Conservation (phyloP, 2,329 filamentous ascomycete genomes). For the Pyricularia sp. region DNA sequence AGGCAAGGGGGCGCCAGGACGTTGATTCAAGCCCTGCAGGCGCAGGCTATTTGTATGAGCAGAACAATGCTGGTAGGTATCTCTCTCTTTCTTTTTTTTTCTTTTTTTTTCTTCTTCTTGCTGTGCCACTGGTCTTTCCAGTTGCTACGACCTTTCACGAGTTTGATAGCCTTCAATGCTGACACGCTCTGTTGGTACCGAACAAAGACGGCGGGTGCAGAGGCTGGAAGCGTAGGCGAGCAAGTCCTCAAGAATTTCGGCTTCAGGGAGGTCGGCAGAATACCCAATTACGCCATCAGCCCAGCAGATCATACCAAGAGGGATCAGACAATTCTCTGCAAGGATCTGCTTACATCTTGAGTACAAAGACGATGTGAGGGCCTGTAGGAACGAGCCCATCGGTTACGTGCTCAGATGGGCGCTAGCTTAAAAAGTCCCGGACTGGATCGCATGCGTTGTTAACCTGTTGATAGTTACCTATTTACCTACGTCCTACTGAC, state of each 20-base stretch:
- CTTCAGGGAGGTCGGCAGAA: conserved; percentile 39
- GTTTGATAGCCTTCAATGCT: conserved; percentile 5
- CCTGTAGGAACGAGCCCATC: not conserved
- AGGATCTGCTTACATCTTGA: conserved; percentile 26
- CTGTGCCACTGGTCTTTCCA: not conserved
- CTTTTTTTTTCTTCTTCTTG: not conserved
- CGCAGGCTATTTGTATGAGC: conserved; percentile 33
- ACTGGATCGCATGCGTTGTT: not conserved
- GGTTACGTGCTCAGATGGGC: not conserved
- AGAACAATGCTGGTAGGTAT: conserved; percentile 40
- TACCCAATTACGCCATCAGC: conserved; percentile 39
- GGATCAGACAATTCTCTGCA: conserved; percentile 46
- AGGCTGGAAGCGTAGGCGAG: conserved; percentile 41
- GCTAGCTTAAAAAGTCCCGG: not conserved
- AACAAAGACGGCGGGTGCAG: conserved; percentile 19
- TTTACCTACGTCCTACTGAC: not conserved
- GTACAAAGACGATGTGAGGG: not conserved
- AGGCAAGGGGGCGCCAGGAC: conserved; percentile 35
- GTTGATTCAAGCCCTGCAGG: conserved; percentile 42
- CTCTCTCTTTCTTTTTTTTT: conserved; percentile 14
- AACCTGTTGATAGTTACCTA: not conserved
- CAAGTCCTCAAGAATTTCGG: conserved; percentile 41
- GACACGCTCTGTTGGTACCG: not conserved
- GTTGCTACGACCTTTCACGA: not conserved
- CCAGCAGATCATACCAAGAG: conserved; percentile 31